Conservation (phyloP, 441 rosid genomes). For the Aleurites moluccanus region DNA sequence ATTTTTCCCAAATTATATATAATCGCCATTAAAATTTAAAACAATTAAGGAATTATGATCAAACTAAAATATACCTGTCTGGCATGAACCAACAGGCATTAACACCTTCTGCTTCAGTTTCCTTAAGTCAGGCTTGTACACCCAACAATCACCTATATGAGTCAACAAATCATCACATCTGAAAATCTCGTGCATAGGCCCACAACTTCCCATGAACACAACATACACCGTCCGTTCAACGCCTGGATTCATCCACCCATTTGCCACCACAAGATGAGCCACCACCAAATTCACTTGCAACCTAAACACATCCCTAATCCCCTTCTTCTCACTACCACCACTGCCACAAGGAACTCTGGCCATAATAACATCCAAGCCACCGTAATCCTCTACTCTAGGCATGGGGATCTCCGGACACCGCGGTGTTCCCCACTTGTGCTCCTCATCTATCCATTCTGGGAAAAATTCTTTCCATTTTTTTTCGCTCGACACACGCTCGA, state of each 20-base stretch:
- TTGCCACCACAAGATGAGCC: slow-evolving; percentile 57
- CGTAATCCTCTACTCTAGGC: slow-evolving; percentile 41
- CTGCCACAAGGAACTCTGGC: slow-evolving; percentile 61
- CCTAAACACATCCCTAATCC: slow-evolving; percentile 65
- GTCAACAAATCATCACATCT: slow-evolving; percentile 64
- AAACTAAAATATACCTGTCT: slow-evolving; percentile 42
- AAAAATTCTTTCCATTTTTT: slow-evolving; percentile 59
- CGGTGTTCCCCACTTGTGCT: slow-evolving; percentile 26
- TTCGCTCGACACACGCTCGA: slow-evolving; percentile 35
- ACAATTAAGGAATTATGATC: neutral
- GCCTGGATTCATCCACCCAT: slow-evolving; percentile 24
- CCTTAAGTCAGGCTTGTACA: slow-evolving; percentile 52
- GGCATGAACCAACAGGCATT: slow-evolving; percentile 85
- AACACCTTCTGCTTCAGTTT: slow-evolving; percentile 52
- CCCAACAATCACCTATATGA: slow-evolving; percentile 55
- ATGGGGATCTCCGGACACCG: slow-evolving; percentile 73
- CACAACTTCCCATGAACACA: slow-evolving; percentile 62
- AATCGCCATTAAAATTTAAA: too few relatives aligned
- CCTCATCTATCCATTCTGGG: slow-evolving; percentile 83
- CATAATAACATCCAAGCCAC: slow-evolving; percentile 61
- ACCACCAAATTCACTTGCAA: slow-evolving; percentile 77
- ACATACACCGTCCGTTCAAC: slow-evolving; percentile 43
- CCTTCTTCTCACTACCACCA: slow-evolving; percentile 31
- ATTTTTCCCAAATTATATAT: neutral
- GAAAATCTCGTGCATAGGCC: slow-evolving; percentile 78